Evolutionary conservation across 441 rosid genomes (phyloP).

Genomic region (Adansonia gregorii): DNA sequence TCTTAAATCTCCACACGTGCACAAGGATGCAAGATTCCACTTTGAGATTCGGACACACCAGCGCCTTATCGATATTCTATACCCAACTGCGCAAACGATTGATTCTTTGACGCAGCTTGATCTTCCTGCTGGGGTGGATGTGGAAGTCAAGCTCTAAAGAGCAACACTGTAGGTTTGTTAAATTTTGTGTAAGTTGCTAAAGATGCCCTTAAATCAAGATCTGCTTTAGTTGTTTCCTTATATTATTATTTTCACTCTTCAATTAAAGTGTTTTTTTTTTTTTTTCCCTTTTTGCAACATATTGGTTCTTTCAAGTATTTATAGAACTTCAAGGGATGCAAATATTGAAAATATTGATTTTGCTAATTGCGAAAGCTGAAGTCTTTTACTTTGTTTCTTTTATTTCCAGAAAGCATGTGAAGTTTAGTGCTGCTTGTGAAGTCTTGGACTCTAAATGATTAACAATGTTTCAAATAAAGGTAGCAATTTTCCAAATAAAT

Average conservation of each 20-base stretch:
- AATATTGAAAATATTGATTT: not conserved
- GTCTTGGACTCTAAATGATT: no score
- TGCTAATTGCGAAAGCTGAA: not conserved
- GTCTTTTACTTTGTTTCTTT: not conserved
- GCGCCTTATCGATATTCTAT: conserved; percentile 88
- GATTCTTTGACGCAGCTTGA: conserved; percentile 96
- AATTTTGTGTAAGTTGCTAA: not conserved
- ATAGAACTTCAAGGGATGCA: not conserved
- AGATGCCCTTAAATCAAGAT: not conserved
- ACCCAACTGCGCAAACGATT: conserved; percentile 93
- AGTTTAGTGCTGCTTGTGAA: no score
- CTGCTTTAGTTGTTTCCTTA: not conserved
- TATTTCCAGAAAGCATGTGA: not conserved
- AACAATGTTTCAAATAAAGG: no score
- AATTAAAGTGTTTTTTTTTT: no score
- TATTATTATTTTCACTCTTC: no score
- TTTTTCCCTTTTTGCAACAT: not conserved
- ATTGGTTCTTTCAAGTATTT: no score
- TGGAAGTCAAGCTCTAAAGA: conserved; percentile 88
- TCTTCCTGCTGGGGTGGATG: conserved; percentile 95
- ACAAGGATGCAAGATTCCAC: conserved; percentile 97
- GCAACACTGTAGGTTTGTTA: not conserved
- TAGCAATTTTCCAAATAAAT: no score
- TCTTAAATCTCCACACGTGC: conserved; percentile 94
- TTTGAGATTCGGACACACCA: conserved; percentile 97